Conservation (phyloP, 2,329 filamentous ascomycete species). For the Lizonia empirigonia region DNA sequence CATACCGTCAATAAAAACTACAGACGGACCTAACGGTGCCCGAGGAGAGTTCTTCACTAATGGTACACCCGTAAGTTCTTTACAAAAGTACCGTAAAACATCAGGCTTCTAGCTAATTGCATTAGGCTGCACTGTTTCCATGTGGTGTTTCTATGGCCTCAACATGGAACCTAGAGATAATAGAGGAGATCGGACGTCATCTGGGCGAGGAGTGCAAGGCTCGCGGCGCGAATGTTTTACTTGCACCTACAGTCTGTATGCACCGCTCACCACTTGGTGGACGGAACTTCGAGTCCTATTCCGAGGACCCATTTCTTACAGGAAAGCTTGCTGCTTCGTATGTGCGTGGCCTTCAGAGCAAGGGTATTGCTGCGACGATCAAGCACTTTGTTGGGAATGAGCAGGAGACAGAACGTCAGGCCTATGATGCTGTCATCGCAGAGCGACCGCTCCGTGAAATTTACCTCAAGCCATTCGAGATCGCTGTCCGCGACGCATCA, state of each 20-base stretch:
- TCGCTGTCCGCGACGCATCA: conserved; percentile 69
- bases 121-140: conserved; percentile 75
- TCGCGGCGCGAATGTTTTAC: conserved; percentile 73
- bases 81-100: too few relatives aligned
- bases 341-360: conserved; percentile 74
- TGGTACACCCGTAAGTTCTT: conserved; percentile 49
- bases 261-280: conserved; percentile 84
- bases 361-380: conserved; percentile 75
- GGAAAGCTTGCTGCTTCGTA: conserved; percentile 75
- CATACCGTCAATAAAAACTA: conserved; percentile 68
- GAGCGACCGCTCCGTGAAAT: conserved; percentile 71
- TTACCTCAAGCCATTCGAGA: conserved; percentile 77
- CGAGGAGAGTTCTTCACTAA: conserved; percentile 71
- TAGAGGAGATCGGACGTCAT: conserved; percentile 71
- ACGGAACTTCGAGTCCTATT: conserved; percentile 85
- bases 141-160: conserved; percentile 79
- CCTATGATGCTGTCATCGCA: conserved; percentile 67
- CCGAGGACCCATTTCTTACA: conserved; percentile 79
- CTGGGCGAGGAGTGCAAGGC: conserved; percentile 74
- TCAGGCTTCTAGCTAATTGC: conserved; percentile 12
- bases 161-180: conserved; percentile 75
- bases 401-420: conserved; percentile 71
- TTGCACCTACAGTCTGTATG: conserved; percentile 81
- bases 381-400: conserved; percentile 81
- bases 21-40: conserved; percentile 73